These are phyloP conservation scores for Platanthera zijinensis DNA, from an alignment of 106 monocot genomes.

Conservation along the genomic window DNA sequence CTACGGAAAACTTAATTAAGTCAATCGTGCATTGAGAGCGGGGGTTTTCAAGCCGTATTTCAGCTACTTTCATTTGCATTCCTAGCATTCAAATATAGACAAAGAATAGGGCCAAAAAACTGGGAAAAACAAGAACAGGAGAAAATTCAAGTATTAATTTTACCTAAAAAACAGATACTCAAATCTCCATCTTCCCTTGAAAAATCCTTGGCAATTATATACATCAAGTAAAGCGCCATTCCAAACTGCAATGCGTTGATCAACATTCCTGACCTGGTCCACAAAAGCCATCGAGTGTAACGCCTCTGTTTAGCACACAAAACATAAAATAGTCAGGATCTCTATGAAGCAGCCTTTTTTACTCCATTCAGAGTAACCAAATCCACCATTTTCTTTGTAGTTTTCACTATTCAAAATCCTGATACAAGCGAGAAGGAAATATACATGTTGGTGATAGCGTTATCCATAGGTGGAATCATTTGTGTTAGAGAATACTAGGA, in stretches of 20 bases:
- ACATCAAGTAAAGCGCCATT: conserved; percentile 55
- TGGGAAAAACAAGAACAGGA: neutral
- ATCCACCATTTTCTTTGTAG: neutral
- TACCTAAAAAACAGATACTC: conserved; percentile 40
- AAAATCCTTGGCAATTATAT: conserved; percentile 40
- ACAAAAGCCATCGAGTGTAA: conserved; percentile 91
- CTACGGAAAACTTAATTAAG: neutral
- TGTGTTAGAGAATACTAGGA: too few relatives aligned
- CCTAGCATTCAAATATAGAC: neutral
- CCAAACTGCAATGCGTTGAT: conserved; percentile 57
- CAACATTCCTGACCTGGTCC: conserved; percentile 78
- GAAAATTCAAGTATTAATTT: neutral
- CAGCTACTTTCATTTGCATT: neutral
- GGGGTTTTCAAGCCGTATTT: neutral
- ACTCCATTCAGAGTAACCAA: neutral
- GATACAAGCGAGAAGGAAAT: neutral
- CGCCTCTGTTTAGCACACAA: conserved; percentile 37
- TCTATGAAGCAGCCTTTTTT: neutral
- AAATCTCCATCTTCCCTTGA: conserved; percentile 21
- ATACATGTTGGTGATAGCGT: neutral
- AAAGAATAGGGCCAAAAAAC: neutral
- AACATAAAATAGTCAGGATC: neutral
- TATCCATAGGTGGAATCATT: too few relatives aligned
- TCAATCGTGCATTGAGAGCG: neutral
- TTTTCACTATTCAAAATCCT: neutral